Evolutionary conservation across 768 basidiomycete species (phyloP), one percentile per base, ranked within the genome.

Genomic region (Lentinula guzmanii): DNA sequence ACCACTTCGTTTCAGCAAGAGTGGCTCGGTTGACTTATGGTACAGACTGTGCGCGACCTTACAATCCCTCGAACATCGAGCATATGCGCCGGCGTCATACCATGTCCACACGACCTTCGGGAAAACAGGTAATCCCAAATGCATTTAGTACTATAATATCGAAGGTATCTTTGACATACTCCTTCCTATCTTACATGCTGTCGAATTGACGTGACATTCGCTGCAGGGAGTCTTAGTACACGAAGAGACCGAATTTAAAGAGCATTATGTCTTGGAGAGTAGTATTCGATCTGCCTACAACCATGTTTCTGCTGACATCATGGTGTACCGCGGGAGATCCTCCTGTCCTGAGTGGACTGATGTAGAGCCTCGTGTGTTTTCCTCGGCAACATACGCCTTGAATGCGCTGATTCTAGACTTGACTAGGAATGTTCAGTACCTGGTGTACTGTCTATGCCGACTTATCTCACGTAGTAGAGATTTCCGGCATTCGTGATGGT

Each of bases 1-100:
- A 79, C 41, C 72, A 74, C 52, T 70, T 75, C 6, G 76, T 80
- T 1, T 70, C 74, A 4, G 69, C 68, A 8, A 70, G 78, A n/a
- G 71, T 77, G 9, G 68, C 76, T 10, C 70, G 68, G 52, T 60
- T 69, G 45, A 76, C 76, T 1, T 79, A 78, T 58, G 79, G 78
- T 11, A 69, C 72, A 0, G 65, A 37, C 68, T 5, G 62, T 64
- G 0, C 77, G 62, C 13, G 68, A 33, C 34, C 63, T 2, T 51
- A 59, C 5, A 66, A 78, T 48, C 61, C 52, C 0, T 76, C 76
- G 11, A 76, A 79, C 58, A 18, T 18, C 6, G 46, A 48, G 21
- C 64, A 65, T 28, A 43, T 63, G 10, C 72, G 74, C 31, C 60
- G 65, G 18, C 65, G 65, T 5, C 21, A 15, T 52, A 52, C 51